Evolutionary conservation across 441 rosid species (phyloP).

Genomic region (Theobroma grandiflorum): DNA sequence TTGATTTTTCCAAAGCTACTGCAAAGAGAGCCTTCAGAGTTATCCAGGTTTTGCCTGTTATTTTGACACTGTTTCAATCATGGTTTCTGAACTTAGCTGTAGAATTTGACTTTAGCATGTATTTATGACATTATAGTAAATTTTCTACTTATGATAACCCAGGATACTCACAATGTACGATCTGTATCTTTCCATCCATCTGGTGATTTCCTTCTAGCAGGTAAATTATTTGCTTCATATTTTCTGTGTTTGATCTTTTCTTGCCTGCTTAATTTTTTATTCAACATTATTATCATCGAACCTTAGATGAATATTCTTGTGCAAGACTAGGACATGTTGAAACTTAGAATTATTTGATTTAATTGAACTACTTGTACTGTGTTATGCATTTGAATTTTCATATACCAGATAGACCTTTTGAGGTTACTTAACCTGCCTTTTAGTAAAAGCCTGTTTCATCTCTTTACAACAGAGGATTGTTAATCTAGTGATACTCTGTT

Average conservation of each 20-base stretch:
- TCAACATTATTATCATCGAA: neutral
- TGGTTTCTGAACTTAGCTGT: conserved; percentile 26
- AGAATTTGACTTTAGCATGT: conserved; percentile 23
- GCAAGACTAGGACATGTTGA: neutral
- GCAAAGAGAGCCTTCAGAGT: conserved; percentile 89
- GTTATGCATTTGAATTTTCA: neutral
- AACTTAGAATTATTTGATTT: neutral
- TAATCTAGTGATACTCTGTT: neutral
- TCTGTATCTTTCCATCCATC: conserved; percentile 84
- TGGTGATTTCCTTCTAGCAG: conserved; percentile 83
- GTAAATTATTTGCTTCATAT: conserved; percentile 42
- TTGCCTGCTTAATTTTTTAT: neutral
- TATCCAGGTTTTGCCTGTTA: conserved; percentile 65
- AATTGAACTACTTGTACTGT: neutral
- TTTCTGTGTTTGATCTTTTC: conserved; percentile 9
- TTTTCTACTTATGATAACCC: conserved; percentile 34
- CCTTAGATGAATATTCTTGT: conserved; percentile 2
- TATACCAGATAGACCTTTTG: neutral
- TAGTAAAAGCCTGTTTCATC: neutral
- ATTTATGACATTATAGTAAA: conserved; percentile 27
- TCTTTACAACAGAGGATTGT: neutral
- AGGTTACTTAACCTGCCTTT: neutral
- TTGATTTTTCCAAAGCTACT: conserved; percentile 82
- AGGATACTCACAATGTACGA: conserved; percentile 93
- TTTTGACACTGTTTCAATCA: conserved; percentile 19